These are phyloP conservation scores for Stylonectria norvegica DNA, from an alignment of 2,329 filamentous ascomycete genomes.

Conservation along the genomic window DNA sequence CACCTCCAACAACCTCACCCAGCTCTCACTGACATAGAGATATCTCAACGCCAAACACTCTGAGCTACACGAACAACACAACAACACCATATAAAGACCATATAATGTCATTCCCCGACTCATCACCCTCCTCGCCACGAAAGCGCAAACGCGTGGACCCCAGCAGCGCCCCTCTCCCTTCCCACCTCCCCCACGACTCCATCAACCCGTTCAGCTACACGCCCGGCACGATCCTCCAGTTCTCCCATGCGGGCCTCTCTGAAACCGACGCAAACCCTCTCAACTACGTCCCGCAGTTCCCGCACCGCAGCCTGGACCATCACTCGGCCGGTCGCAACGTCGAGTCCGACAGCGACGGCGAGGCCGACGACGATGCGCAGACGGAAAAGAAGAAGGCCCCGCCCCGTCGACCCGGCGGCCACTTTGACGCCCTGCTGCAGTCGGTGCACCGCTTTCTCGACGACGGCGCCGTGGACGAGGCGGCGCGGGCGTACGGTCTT, in stretches of 20 bases:
- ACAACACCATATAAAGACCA: no score
- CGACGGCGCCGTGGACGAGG: slow-evolving; percentile 66
- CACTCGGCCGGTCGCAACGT: slow-evolving; percentile 5
- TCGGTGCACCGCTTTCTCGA: slow-evolving; percentile 71
- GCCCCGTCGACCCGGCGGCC: slow-evolving; percentile 32
- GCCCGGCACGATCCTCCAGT: slow-evolving; percentile 50
- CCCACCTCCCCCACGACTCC: slow-evolving; percentile 30
- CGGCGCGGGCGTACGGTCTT: slow-evolving; percentile 71
- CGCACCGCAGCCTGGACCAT: slow-evolving; percentile 41
- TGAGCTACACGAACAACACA: no score
- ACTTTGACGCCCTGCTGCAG: slow-evolving; percentile 65
- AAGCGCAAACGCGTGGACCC: slow-evolving; percentile 23
- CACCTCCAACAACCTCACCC: no score
- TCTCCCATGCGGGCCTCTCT: slow-evolving; percentile 50
- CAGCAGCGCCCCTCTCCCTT: slow-evolving; percentile 5
- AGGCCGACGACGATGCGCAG: slow-evolving; percentile 50
- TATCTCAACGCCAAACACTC: no score
- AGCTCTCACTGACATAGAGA: no score
- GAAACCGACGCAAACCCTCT: slow-evolving; percentile 44
- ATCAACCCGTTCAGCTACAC: slow-evolving; percentile 57
- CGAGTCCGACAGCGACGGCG: slow-evolving; percentile 51
- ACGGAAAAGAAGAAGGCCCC: slow-evolving; percentile 14
- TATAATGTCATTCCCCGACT: slow-evolving; percentile 18
- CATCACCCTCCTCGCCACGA: slow-evolving; percentile 17
- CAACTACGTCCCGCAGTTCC: slow-evolving; percentile 43